Evolutionary conservation across 768 basidiomycete genomes (phyloP), one percentile per base, ranked within the genome.

Genomic region (Piloderma croceum): DNA sequence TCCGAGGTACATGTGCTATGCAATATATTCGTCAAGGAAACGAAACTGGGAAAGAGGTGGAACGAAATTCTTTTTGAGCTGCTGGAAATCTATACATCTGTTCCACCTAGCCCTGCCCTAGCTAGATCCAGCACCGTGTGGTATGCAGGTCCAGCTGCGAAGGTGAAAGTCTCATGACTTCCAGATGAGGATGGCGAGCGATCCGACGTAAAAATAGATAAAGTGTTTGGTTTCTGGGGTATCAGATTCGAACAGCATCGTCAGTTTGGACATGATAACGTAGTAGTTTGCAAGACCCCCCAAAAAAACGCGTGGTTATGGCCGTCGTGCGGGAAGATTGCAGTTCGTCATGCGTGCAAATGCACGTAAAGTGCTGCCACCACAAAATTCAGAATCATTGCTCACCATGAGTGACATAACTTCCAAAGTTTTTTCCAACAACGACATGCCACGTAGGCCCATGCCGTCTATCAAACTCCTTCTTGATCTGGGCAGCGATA

Each of bases 391-490:
- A n/a, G 10, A 29, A 29, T 15, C 20, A 44, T 39, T 23, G 64
- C 83, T 53, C 51, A 94, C 92, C 93, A 57, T 96, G 93, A 33
- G 93, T 96, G 31, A 97, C 93, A 60, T 93, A 97, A 68, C 88
- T 90, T 37, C 93, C 93, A 78, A 94, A 97, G 71, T 97, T 96
- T 74, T 94, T 97, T 45, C 94, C 94, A 37, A 94, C 94, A 50
- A 98, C 92, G 62, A 92, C 91, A 62, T 98, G 94, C 94, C 94
- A 98, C 52, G 93, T 96, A 42, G 89, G 81, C 19, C 90, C 90
- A 52, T 90, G 83, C 64, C 84, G 72, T 67, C 81, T 74, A 74
- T 98, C 94, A 61, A 93, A 91, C 70, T 96, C 91, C 66, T 92
- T 92, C 78, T 98, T 98, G 78, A 97, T 88, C 64, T 88, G 83